Conservation (phyloP, 257 asterid genomes). For the Perilla frutescens region DNA sequence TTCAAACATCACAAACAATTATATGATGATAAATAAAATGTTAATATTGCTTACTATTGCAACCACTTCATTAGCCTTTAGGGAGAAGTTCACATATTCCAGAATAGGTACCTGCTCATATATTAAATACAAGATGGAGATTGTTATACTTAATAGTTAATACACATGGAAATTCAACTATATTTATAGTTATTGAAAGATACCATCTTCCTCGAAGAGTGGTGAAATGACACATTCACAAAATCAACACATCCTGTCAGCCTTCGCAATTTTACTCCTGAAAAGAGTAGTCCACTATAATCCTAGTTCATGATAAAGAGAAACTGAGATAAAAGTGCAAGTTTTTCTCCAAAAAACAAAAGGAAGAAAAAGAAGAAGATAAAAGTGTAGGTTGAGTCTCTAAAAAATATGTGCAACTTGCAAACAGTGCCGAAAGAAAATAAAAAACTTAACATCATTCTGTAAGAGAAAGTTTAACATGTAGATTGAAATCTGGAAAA, state of each 20-base stretch:
- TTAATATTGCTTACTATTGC: slow-evolving; percentile 49
- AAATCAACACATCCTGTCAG: slow-evolving; percentile 53
- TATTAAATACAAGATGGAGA: background rate
- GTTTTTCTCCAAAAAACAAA: no score
- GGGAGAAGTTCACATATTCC: slow-evolving; percentile 46
- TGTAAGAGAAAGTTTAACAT: background rate
- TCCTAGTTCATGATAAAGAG: slow-evolving; percentile 2
- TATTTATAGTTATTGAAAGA: background rate
- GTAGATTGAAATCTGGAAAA: background rate
- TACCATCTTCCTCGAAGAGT: slow-evolving; percentile 55
- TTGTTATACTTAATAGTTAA: slow-evolving; percentile 1
- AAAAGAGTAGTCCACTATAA: slow-evolving; percentile 9
- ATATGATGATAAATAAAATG: slow-evolving; percentile 6
- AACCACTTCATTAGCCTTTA: slow-evolving; percentile 52
- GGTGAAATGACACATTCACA: slow-evolving; percentile 51
- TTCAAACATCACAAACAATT: slow-evolving; percentile 15
- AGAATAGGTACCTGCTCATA: slow-evolving; percentile 49
- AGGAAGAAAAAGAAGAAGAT: background rate
- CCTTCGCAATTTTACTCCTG: slow-evolving; percentile 50
- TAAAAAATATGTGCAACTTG: background rate
- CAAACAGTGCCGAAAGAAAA: background rate
- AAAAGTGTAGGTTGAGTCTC: slow-evolving; percentile 3
- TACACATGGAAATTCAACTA: slow-evolving; percentile 2
- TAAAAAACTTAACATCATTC: background rate
- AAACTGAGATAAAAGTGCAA: background rate